phyloP scores from a whole-genome alignment of 2,329 filamentous ascomycete genomes.

The Clarireedia sp. region DNA sequence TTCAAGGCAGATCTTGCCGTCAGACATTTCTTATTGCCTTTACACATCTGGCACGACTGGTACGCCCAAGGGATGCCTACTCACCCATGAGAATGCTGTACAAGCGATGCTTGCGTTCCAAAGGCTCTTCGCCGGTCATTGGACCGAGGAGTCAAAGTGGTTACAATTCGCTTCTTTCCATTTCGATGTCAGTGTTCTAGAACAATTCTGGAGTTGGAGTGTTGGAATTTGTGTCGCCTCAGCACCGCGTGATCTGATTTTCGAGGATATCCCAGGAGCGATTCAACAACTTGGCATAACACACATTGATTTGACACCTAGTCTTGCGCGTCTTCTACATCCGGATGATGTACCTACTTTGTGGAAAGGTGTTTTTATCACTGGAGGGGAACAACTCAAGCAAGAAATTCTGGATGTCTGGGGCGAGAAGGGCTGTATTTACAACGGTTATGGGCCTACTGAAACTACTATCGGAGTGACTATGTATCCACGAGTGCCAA shows the following conservation, averaged over 20 bases:
- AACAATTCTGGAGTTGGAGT: slow-evolving; percentile 95
- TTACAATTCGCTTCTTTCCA: slow-evolving; percentile 91
- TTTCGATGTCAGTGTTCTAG: slow-evolving; percentile 87
- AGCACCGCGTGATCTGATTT: slow-evolving; percentile 73
- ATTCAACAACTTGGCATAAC: slow-evolving; percentile 71
- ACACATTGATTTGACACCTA: slow-evolving; percentile 87
- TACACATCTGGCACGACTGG: slow-evolving; percentile 34
- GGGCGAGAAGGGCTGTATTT: slow-evolving; percentile 73
- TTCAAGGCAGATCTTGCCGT: slow-evolving; percentile 15
- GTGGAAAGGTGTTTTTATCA: slow-evolving; percentile 82
- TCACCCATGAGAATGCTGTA: slow-evolving; percentile 81
- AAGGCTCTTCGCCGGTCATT: slow-evolving; percentile 66
- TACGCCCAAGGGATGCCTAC: slow-evolving; percentile 51
- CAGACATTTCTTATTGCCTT: slow-evolving; percentile 29
- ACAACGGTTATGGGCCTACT: slow-evolving; percentile 89
- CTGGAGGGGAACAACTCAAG: slow-evolving; percentile 79
- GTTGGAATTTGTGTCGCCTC: slow-evolving; percentile 79
- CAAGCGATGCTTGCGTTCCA: slow-evolving; percentile 87
- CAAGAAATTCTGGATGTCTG: slow-evolving; percentile 83
- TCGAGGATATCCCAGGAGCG: slow-evolving; percentile 70
- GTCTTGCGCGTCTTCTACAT: slow-evolving; percentile 68
- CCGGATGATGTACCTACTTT: slow-evolving; percentile 75
- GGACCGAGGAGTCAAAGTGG: slow-evolving; percentile 68
- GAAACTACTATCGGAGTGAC: slow-evolving; percentile 91
- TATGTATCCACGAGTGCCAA: slow-evolving; percentile 74